phyloP scores from a whole-genome alignment of 2,329 filamentous ascomycete species.

The Ramularia endophylla region DNA sequence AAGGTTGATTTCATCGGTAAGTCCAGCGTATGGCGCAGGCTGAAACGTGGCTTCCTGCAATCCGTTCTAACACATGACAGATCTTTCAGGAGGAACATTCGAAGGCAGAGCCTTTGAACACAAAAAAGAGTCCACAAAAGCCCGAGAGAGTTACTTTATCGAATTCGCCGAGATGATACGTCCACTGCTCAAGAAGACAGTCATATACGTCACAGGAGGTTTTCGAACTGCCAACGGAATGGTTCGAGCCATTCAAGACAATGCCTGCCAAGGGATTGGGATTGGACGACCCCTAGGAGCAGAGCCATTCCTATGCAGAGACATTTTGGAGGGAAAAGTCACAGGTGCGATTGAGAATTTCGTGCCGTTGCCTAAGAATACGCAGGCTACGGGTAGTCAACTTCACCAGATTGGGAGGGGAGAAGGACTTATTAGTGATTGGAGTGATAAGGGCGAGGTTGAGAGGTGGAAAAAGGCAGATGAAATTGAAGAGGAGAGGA shows the following conservation, averaged over 20 bases:
- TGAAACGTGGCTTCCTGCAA: constrained; percentile 11
- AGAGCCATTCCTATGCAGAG: constrained; percentile 27
- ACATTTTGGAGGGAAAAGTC: constrained; percentile 24
- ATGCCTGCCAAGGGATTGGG: constrained; percentile 25
- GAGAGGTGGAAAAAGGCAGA: constrained; percentile 25
- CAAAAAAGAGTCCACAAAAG: constrained; percentile 24
- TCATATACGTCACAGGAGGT: constrained; percentile 29
- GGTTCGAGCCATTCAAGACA: constrained; percentile 20
- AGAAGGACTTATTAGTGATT: constrained; percentile 26
- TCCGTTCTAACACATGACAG: constrained; percentile 1
- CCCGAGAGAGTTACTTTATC: constrained; percentile 26
- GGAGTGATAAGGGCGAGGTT: constrained; percentile 28
- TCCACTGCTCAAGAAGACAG: constrained; percentile 26
- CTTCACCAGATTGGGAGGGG: constrained; percentile 27
- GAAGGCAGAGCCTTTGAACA: constrained; percentile 26
- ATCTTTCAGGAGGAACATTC: constrained; percentile 25
- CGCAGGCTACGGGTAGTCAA: constrained; percentile 26
- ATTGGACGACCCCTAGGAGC: constrained; percentile 26
- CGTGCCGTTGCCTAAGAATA: constrained; percentile 27
- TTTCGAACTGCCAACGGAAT: constrained; percentile 27
- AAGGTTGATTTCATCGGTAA: constrained; percentile 21
- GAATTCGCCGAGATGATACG: constrained; percentile 28
- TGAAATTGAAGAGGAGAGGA: constrained; percentile 25
- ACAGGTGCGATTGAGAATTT: constrained; percentile 27
- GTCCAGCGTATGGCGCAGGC: constrained; percentile 8